A percentile compares a stretch with the other conserved stretches of the same genome.
phyloP scores from a whole-genome alignment of 2,329 filamentous ascomycete genomes.

The Pseudogymnoascus sp. region DNA sequence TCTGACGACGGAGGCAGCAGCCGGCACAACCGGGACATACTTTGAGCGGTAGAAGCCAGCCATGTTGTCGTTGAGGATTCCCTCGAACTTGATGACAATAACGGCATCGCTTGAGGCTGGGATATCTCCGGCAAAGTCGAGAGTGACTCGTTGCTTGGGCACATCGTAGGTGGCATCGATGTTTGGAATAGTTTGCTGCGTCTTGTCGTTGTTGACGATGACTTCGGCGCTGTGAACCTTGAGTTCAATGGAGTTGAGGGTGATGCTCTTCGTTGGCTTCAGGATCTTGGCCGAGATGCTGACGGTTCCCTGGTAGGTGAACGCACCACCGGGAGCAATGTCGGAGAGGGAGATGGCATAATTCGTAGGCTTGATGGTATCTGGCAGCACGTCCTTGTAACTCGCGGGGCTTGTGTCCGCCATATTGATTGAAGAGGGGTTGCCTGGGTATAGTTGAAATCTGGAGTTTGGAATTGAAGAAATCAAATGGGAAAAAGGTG shows the following conservation, averaged over 20 bases:
- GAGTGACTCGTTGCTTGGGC: slow-evolving; percentile 72
- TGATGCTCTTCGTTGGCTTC: slow-evolving; percentile 65
- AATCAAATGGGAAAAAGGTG: background rate
- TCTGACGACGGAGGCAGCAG: slow-evolving; percentile 69
- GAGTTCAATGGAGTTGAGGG: slow-evolving; percentile 79
- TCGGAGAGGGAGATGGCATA: slow-evolving; percentile 78
- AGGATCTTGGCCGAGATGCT: slow-evolving; percentile 69
- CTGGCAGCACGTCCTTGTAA: slow-evolving; percentile 55
- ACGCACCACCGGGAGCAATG: slow-evolving; percentile 61
- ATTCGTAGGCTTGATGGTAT: slow-evolving; percentile 69
- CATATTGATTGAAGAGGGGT: background rate
- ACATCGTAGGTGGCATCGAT: slow-evolving; percentile 71
- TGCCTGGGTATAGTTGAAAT: background rate
- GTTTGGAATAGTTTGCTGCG: slow-evolving; percentile 49
- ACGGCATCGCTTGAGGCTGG: slow-evolving; percentile 57
- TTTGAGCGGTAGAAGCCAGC: slow-evolving; percentile 89
- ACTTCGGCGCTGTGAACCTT: slow-evolving; percentile 64
- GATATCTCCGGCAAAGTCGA: slow-evolving; percentile 68
- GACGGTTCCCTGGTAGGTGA: slow-evolving; percentile 76
- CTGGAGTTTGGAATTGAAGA: background rate
- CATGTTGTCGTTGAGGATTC: slow-evolving; percentile 83
- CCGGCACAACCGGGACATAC: slow-evolving; percentile 72
- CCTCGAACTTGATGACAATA: slow-evolving; percentile 66
- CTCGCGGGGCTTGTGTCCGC: background rate
- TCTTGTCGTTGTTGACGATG: slow-evolving; percentile 48